phyloP scores from a whole-genome alignment of 1,284 basidiomycete species.

The Phlebopus sp. region DNA sequence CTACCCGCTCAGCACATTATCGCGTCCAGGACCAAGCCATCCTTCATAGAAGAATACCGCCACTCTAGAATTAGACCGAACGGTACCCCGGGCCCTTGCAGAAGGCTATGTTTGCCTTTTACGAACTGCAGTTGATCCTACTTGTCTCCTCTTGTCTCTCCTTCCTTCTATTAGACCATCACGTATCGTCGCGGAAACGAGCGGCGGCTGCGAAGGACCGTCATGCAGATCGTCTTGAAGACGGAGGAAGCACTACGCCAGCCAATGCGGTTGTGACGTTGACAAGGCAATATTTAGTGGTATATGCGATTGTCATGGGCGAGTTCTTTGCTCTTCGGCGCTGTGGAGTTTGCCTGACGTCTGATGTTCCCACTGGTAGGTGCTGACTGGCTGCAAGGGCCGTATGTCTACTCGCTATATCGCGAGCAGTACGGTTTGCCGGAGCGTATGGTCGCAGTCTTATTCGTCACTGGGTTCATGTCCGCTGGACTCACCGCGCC shows the following conservation, averaged over 20 bases:
- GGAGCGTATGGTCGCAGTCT: constrained; percentile 60
- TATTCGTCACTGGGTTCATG: constrained; percentile 73
- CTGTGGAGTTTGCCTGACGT: not conserved
- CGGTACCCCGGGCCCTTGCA: not conserved
- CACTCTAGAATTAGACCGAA: no score
- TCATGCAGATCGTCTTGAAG: constrained; percentile 36
- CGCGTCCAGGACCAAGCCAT: no score
- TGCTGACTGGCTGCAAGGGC: constrained; percentile 78
- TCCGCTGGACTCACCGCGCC: constrained; percentile 68
- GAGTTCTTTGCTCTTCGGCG: constrained; percentile 16
- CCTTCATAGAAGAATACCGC: no score
- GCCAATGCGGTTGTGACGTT: constrained; percentile 36
- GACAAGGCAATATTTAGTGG: constrained; percentile 57
- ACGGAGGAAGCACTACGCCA: constrained; percentile 28
- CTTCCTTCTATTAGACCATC: constrained; percentile 46
- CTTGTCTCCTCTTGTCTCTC: constrained; percentile 44
- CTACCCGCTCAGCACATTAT: no score
- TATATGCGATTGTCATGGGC: constrained; percentile 76
- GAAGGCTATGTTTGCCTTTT: constrained; percentile 39
- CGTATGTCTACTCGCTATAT: constrained; percentile 72
- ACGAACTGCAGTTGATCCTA: constrained; percentile 50
- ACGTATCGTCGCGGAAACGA: constrained; percentile 35
- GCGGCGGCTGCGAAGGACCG: constrained; percentile 21
- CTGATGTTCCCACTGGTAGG: constrained; percentile 38
- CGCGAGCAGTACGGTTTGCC: constrained; percentile 63